Evolutionary conservation across 495 filamentous ascomycete genomes (phyloP).

Genomic region (Collariella sp.): DNA sequence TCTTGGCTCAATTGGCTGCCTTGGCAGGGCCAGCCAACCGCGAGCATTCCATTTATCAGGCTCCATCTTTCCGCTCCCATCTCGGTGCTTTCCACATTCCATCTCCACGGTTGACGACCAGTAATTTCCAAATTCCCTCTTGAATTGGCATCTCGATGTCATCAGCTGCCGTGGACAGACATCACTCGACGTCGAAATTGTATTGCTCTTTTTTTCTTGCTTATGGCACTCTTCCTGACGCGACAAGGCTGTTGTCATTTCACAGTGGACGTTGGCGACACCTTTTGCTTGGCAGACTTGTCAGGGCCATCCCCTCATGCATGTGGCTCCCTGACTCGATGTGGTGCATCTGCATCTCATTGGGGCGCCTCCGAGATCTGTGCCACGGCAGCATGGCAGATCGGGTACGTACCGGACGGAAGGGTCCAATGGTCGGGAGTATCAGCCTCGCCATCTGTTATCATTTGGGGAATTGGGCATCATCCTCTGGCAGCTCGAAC

Average conservation of each 20-base stretch:
- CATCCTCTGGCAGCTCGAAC: background rate
- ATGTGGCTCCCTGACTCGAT: slow-evolving; percentile 28
- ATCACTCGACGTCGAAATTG: too few relatives aligned
- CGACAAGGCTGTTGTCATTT: background rate
- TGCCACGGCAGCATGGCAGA: slow-evolving; percentile 3
- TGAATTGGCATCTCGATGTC: too few relatives aligned
- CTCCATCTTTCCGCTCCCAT: background rate
- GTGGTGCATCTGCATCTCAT: slow-evolving; percentile 6
- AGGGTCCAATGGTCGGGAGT: background rate
- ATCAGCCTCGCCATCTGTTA: background rate
- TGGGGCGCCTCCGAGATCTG: slow-evolving; percentile 8
- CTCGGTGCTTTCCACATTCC: background rate
- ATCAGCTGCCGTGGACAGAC: too few relatives aligned
- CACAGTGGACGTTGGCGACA: background rate
- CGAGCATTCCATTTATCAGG: background rate
- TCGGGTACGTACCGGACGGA: slow-evolving; percentile 5
- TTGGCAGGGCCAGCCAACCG: slow-evolving; percentile 1
- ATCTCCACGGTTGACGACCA: too few relatives aligned
- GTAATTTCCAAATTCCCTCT: too few relatives aligned
- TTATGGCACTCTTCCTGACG: background rate
- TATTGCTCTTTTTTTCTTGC: background rate
- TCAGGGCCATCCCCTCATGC: slow-evolving; percentile 20
- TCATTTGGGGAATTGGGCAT: background rate
- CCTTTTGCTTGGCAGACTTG: slow-evolving; percentile 11
- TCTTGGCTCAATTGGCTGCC: background rate